A percentile compares a stretch with the other conserved stretches of the same genome.
Conservation (phyloP, 2,329 filamentous ascomycete genomes). For the Phialocephala sp. region DNA sequence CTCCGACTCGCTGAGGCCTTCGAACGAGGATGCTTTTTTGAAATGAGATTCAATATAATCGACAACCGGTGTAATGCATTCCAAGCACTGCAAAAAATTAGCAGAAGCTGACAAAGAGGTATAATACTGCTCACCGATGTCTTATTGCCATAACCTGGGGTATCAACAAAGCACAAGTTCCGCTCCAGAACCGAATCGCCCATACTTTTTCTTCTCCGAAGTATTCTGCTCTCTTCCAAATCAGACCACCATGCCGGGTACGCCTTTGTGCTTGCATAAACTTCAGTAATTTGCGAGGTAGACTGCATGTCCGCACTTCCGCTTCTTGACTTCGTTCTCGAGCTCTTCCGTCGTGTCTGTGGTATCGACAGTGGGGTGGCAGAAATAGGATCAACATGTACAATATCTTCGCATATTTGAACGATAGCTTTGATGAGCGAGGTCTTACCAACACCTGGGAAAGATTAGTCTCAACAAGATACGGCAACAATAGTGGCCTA, state of each 20-base stretch:
- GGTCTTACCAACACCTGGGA: slow-evolving; percentile 80
- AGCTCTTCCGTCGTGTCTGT: slow-evolving; percentile 36
- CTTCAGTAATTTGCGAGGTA: slow-evolving; percentile 62
- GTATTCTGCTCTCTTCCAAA: slow-evolving; percentile 66
- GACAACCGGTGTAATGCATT: slow-evolving; percentile 63
- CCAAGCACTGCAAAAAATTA: slow-evolving; percentile 52
- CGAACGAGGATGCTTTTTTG: slow-evolving; percentile 64
- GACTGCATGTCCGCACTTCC: slow-evolving; percentile 36
- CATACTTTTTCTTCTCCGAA: slow-evolving; percentile 70
- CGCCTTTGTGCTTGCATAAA: slow-evolving; percentile 80
- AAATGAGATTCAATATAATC: slow-evolving; percentile 77
- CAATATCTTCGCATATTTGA: slow-evolving; percentile 87
- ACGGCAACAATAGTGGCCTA: slow-evolving; percentile 11
- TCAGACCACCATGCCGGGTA: slow-evolving; percentile 92
- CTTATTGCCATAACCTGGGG: slow-evolving; percentile 65
- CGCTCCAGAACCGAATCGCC: slow-evolving; percentile 83
- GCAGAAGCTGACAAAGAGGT: slow-evolving; percentile 32
- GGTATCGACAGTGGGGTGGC: slow-evolving; percentile 41
- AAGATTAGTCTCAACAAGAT: slow-evolving; percentile 27
- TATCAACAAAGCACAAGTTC: slow-evolving; percentile 94
- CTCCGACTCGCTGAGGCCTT: slow-evolving; percentile 72
- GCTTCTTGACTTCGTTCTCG: slow-evolving; percentile 37
- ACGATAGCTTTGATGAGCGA: slow-evolving; percentile 88
- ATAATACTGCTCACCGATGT: slow-evolving; percentile 53
- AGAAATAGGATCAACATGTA: slow-evolving; percentile 75